phyloP scores from a whole-genome alignment of 2,329 filamentous ascomycete species.

The Ophiosphaerella korrae region DNA sequence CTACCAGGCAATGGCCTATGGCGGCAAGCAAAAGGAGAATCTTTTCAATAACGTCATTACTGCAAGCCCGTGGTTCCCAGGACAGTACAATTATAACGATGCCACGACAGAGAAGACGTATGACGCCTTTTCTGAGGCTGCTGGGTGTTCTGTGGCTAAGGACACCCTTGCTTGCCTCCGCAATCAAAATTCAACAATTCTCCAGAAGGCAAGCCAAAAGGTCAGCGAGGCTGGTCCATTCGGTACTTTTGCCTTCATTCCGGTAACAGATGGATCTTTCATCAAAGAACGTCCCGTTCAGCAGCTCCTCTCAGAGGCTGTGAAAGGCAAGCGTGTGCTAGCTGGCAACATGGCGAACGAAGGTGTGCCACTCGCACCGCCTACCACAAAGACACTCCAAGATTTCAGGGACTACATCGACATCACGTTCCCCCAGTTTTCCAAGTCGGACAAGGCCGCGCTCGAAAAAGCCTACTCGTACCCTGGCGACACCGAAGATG shows the following conservation, averaged over 20 bases:
- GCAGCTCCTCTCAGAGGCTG: constrained; percentile 26
- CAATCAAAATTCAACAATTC: constrained; percentile 27
- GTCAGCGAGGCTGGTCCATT: constrained; percentile 43
- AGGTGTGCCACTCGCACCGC: constrained; percentile 46
- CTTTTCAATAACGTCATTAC: constrained; percentile 43
- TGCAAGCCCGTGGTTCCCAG: constrained; percentile 40
- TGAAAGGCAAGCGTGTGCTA: constrained; percentile 36
- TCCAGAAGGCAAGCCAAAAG: constrained; percentile 37
- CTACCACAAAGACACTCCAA: constrained; percentile 31
- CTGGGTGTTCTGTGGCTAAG: constrained; percentile 29
- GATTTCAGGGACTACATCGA: constrained; percentile 38
- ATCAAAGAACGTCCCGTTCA: constrained; percentile 44
- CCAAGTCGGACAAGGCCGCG: constrained; percentile 26
- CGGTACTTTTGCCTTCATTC: constrained; percentile 50
- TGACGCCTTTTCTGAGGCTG: constrained; percentile 33
- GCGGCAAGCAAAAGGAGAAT: constrained; percentile 38
- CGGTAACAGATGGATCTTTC: constrained; percentile 49
- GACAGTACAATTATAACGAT: constrained; percentile 41
- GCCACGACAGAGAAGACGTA: constrained; percentile 36
- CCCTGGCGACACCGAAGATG: constrained; percentile 27
- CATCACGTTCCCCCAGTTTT: constrained; percentile 45
- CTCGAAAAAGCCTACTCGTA: constrained; percentile 38
- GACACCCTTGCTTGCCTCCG: constrained; percentile 37
- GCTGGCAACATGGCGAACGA: constrained; percentile 47
- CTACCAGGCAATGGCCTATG: constrained; percentile 49